Evolutionary conservation across 2,329 filamentous ascomycete species (phyloP).

Genomic region (Neospermospora avenae): DNA sequence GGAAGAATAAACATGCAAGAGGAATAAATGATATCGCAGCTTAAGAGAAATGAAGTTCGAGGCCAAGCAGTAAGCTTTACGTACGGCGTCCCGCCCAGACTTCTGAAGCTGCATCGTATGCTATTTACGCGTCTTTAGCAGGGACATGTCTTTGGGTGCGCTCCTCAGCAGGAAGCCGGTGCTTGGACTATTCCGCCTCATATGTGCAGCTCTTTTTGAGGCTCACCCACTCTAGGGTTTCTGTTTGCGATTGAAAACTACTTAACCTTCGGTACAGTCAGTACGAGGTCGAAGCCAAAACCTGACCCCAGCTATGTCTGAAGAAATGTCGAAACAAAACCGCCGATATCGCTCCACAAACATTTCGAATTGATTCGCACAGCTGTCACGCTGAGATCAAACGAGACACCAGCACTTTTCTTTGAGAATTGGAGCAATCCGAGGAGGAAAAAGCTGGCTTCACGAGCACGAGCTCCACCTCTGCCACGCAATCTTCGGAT

Average conservation of each 20-base stretch:
- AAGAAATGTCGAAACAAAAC: not conserved
- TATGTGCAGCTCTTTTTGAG: not conserved
- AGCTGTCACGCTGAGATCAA: too few species aligned
- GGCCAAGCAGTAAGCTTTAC: not conserved
- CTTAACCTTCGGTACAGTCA: too few species aligned
- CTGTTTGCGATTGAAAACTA: not conserved
- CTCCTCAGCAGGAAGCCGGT: not conserved
- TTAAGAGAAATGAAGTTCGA: not conserved
- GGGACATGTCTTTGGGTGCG: not conserved
- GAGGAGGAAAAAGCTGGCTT: not conserved
- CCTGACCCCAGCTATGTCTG: too few species aligned
- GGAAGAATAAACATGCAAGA: not conserved
- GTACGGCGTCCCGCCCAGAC: not conserved
- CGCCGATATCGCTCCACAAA: slow-evolving; percentile 3
- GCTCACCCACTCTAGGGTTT: not conserved
- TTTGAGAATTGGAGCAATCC: not conserved
- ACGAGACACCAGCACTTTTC: too few species aligned
- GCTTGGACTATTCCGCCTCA: not conserved
- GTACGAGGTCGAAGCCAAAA: not conserved
- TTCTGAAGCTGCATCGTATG: not conserved
- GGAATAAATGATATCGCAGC: not conserved
- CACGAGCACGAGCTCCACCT: not conserved
- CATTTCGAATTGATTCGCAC: too few species aligned
- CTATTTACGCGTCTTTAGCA: slow-evolving; percentile 1
- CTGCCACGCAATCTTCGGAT: not conserved